Conservation (phyloP, 2,329 filamentous ascomycete genomes). For the Exophiala spinifera region DNA sequence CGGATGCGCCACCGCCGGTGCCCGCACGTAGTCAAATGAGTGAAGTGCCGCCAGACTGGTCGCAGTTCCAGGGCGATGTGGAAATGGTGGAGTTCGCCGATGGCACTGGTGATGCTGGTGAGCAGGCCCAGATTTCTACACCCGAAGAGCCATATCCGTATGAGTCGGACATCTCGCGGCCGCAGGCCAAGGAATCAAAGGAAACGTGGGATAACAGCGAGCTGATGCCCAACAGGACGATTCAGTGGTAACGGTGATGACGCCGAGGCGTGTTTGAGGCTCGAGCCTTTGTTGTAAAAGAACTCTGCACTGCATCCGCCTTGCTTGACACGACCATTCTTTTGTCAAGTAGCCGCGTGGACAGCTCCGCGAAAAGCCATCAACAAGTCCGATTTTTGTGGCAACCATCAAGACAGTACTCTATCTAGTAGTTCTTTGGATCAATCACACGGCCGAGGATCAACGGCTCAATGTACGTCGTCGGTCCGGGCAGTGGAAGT, state of each 20-base stretch:
- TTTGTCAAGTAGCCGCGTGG: background rate
- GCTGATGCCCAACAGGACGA: slow-evolving; percentile 20
- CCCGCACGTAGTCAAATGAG: slow-evolving; percentile 20
- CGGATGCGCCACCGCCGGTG: slow-evolving; percentile 14
- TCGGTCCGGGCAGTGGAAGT: too few species aligned
- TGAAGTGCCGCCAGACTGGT: slow-evolving; percentile 13
- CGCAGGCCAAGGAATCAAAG: slow-evolving; percentile 6
- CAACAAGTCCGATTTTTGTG: too few species aligned
- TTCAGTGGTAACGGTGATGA: slow-evolving; percentile 16
- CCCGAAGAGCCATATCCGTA: background rate
- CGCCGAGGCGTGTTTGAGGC: slow-evolving; percentile 14
- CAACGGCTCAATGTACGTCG: too few species aligned
- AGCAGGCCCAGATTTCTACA: slow-evolving; percentile 14
- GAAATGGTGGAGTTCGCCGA: slow-evolving; percentile 25
- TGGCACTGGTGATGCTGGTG: slow-evolving; percentile 13
- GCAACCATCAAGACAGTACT: too few species aligned
- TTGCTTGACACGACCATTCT: background rate
- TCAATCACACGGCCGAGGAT: too few species aligned
- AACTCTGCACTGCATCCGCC: background rate
- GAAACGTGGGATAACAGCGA: slow-evolving; percentile 21
- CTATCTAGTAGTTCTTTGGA: too few species aligned
- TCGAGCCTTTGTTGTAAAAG: slow-evolving; percentile 17
- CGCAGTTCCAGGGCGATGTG: slow-evolving; percentile 9
- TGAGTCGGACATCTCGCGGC: slow-evolving; percentile 2
- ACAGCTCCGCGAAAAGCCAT: background rate